Percentiles rank a stretch among this genome's conserved stretches.
Conservation (phyloP, 331 rosid genomes). For the Quercus phellos region DNA sequence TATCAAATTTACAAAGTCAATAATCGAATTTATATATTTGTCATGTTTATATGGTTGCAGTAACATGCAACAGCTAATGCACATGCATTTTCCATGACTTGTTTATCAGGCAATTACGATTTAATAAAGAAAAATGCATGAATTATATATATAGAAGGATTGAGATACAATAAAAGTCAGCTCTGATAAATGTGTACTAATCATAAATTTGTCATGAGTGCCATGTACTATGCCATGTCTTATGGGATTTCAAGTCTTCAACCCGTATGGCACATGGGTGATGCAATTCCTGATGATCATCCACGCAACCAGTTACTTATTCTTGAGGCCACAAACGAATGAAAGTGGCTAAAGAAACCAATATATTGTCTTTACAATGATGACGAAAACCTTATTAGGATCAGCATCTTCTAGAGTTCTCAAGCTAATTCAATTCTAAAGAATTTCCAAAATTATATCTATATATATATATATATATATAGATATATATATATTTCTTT, state of each 20-base stretch:
- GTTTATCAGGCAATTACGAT: constrained; percentile 20
- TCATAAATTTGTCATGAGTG: constrained; percentile 5
- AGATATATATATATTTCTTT: too few species aligned
- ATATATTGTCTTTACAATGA: too few species aligned
- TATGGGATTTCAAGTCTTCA: constrained; percentile 12
- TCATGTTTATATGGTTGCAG: constrained; percentile 1
- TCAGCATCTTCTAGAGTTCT: too few species aligned
- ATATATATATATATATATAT: too few species aligned
- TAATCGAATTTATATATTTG: background rate
- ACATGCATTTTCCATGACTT: constrained; percentile 24
- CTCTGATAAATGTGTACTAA: background rate
- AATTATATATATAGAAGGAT: background rate
- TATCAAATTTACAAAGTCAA: background rate
- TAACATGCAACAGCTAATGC: constrained; percentile 28
- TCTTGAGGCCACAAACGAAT: background rate
- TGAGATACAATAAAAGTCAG: background rate
- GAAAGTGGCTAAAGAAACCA: background rate
- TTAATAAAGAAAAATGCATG: background rate
- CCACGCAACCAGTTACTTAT: background rate
- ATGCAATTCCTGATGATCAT: constrained; percentile 13
- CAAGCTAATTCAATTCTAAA: too few species aligned
- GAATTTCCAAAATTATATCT: too few species aligned
- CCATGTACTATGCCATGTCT: constrained; percentile 35
- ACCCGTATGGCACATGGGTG: constrained; percentile 37
- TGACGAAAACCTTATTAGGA: too few species aligned